Evolutionary conservation across 169 alveolate genomes (phyloP), one percentile per base, ranked within the genome.

Genomic region (Plasmodium cynomolgi): DNA sequence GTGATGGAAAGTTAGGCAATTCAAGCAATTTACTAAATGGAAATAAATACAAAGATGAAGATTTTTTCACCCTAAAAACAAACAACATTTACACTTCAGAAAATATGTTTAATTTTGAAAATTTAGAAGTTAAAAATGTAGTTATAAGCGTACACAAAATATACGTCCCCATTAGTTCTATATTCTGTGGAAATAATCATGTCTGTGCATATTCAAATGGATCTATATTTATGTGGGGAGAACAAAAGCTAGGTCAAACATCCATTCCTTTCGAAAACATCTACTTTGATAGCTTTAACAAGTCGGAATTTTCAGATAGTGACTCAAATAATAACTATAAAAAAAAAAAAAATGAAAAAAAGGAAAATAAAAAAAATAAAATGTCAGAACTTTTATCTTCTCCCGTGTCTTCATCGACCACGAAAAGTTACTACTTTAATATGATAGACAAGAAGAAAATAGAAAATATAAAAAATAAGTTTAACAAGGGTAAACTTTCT

Each of bases 191-290:
- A n/a, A 79, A 41, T 44, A 85, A 85, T 75, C 93, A 85, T 85
- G 93, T 85, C 68, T 85, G 93, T 41, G 93, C 93, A 44, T 85
- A 74, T 85, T 85, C 93, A 50, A 85, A 85, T 85, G 93, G 93
- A 44, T 85, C 93, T 44, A 75, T 85, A 85, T 85, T 85, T 85
- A 85, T 85, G 93, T 85, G 93, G 93, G 93, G 93, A 31, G 93
- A 85, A 79, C 93, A 85, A 41, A 85, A 85, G 44, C 71, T 85
- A 85, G 93, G 93, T 33, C 93, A 85, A 85, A 85, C 84, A 77
- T 85, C 93, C n/a, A 75, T 47, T 75, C 93, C 93, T 50, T 85
- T 85, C 68, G 86, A 85, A 71, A 85, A 85, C 81, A 85, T 85
- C 20, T 85, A 85, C 71, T 85, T 85, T 77, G 93, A 85, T 85